Base-by-base conservation (phyloP, 176 grass and related monocot species). In the Triticum dicoccoides region DNA sequence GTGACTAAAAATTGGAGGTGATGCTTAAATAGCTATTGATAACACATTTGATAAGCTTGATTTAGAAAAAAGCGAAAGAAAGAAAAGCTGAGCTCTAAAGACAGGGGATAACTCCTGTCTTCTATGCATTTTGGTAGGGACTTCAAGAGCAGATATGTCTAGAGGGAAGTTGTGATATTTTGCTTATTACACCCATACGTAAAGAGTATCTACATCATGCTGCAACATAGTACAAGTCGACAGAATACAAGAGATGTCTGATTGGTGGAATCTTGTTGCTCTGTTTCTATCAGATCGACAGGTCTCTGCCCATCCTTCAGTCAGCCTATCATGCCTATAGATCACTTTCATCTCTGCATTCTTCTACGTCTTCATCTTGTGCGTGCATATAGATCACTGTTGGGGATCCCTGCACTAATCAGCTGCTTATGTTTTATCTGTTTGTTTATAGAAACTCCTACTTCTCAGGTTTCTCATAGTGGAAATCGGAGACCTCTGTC, bases 61-160 rank as follows among this genome's bases (percentile, higher is more conserved):
- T 62, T 72, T 33, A 23, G 34, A 45, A 38, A 56, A 13, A 12
- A 7, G 34, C 15, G 30, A 68, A 78, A 32, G 27, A 76, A n/a
- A 15, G 37, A 24, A 76, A 76, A 52, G 4, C 6, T 61, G 64
- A 77, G 51, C 24, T 45, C 11, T 20, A 88, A 83, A 88, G 63
- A 70, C 37, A 4, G 64, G 61, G 79, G 79, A 69, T 77, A 78
- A 88, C 73, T 88, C 80, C 51, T 71, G 80, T 83, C 80, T 78
- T 44, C 29, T 83, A 61, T 88, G 56, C 49, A 78, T 83, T 69
- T 88, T 88, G 49, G 49, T 88, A 83, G 37, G 63, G 66, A 78
- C 37, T 61, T 83, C 51, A 88, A 77, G 73, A 45, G 38, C 33
- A 68, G 35, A 58, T 83, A 83, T 78, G 18, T 18, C 80, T 83